Evolutionary conservation across 176 grass and related monocot species (phyloP), one percentile per base, ranked within the genome.

Genomic region (Microstegium vimineum): DNA sequence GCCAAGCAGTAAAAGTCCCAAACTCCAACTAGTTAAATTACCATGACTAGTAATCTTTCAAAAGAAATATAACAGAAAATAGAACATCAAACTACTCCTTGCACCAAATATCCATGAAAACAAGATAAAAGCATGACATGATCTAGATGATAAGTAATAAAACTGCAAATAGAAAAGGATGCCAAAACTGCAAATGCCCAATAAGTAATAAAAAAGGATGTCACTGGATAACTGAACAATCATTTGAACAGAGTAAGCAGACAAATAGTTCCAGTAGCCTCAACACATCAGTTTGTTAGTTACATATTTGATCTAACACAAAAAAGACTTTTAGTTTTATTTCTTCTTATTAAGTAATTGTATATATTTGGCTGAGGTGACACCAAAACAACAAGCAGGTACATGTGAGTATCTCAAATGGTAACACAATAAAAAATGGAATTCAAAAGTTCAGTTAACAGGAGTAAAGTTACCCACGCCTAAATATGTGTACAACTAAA

Each of bases 91-190:
- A 45, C 25, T 69, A 45, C 22, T 82, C 16, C 32, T 20, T 25
- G 40, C 67, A 81, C 73, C 68, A 75, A 78, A 73, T 18, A 42
- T 37, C 15, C 40, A 84, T 83, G 45, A 76, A 86, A 74, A 69
- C 61, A 45, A n/a, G 10, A 41, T 14, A 36, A 42, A 69, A 73
- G 16, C 41, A 79, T 73, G 67, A 16, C 32, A 77, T 66, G 4
- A 66, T 74, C 15, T 2, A 73, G 5, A 67, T 31, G n/a, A 17
- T 42, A 80, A n/a, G n/a, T n/a, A n/a, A n/a, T n/a, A n/a, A n/a
- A n/a, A n/a, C n/a, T n/a, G n/a, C n/a, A n/a, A n/a, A n/a, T n/a
- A n/a, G n/a, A n/a, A n/a, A n/a, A n/a, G n/a, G n/a, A n/a, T n/a
- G n/a, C n/a, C n/a, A n/a, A n/a, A n/a, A 65, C 32, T 78, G 34